Base-by-base conservation (phyloP, 202 grass and related monocot species). In the Panicum hallii region DNA sequence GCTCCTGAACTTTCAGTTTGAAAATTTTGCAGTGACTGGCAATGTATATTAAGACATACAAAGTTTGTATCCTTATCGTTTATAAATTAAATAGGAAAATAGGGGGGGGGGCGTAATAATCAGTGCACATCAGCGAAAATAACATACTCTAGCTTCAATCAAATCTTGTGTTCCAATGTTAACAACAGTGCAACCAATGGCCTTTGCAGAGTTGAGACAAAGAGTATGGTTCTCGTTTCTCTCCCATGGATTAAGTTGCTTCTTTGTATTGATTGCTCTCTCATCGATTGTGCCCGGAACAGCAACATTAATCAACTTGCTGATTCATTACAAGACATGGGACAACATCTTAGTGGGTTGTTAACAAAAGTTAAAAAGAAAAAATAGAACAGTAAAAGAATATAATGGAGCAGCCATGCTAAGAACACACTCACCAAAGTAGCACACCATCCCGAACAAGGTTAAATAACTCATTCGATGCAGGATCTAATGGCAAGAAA, bases 131-230 rank as follows among this genome's bases (percentile, higher is more conserved):
- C 70, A 77, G 73, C 32, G 84, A 43, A 67, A 56, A 75, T 32
- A 67, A 60, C 93, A 8, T 91, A 96, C 97, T 80, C 93, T 90
- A 73, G 90, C 93, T 96, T 99, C 97, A 84, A 95, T 86, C 62
- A 99, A 81, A 81, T 99, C 96, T 44, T 95, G 93, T 86, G 96
- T 99, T 30, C 96, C 95, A 81, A 98, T 98, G 71, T 98, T 98
- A 79, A 98, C 93, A 65, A 98, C 77, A 44, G 96, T 99, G 86
- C 96, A 99, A 9, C 96, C 96, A 78, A 99, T 99, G 82, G 96
- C 96, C 78, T 95, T 94, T 74, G 96, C 96, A 38, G 96, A 94
- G 76, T 99, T 99, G 30, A 99, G 88, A 89, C 96, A 86, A 89
- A 99, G 96, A 36, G 91, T 96, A 83, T 96, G 93, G 63, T 99